Evolutionary conservation across 148 eudicot genomes (phyloP), one percentile per base, ranked within the genome.

Genomic region (Rhododendron ovatum): DNA sequence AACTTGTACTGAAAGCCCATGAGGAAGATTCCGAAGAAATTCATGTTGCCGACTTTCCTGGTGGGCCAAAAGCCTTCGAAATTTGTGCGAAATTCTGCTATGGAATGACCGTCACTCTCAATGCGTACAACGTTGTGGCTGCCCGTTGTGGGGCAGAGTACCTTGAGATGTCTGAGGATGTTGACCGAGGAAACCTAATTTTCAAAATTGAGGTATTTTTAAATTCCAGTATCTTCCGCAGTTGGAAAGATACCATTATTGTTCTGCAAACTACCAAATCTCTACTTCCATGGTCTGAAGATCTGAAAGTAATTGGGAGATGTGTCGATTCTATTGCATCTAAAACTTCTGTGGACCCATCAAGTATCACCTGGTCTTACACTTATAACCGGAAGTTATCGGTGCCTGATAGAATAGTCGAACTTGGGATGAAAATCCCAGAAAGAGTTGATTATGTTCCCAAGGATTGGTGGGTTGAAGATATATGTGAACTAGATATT

Each of bases 401-500:
- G 30, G 86, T 87, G 67, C 84, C 88, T 24, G 93, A 94, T 69
- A 87, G 86, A 84, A 92, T 91, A 77, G 78, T 89, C 15, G 92
- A 93, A 84, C 88, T 82, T 55, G 92, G 59, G 5, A 33, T 48
- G 41, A 87, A 84, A 30, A 30, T 71, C 20, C 22, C 76, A 14
- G 76, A 65, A 41, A 91, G 81, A 71, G 63, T 80, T 18, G 93
- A 91, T 43, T 85, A 90, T 76, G 95, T 93, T 87, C 96, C 98
- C 2, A 96, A 86, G 87, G 98, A 96, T 90, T 96, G 98, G 98
- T 96, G 98, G 98, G 91, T 94, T 84, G 98, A 96, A 90, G 98
- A 96, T 89, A 85, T 96, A 81, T 96, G 96, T 74, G 98, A 96
- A 83, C 86, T 96, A 51, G 98, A 96, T 35, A 90, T 94, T 83